Base-by-base conservation (phyloP, 306 rosid genomes). In the apple (Malus domestica) region DNA sequence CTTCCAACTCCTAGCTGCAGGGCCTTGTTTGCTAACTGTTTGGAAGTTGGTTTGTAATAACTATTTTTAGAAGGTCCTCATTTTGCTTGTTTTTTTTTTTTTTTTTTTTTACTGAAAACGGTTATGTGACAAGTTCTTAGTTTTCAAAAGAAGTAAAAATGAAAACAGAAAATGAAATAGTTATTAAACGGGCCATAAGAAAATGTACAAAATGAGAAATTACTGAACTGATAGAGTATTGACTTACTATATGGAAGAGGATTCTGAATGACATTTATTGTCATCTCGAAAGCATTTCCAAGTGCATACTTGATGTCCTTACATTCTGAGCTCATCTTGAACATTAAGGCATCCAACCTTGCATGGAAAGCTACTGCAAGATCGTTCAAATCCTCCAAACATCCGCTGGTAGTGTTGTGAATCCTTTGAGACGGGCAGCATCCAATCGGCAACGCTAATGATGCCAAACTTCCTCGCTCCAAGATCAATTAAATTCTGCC, bases 381-480 rank as follows among this genome's bases (percentile, higher is more conserved):
- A 4, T 78, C 59, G 38, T 78, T 82, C 73, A 74, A 22, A 12
- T 70, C 80, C 38, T 78, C 74, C 85, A 82, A 68, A 74, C 86
- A 82, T 0, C 80, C 85, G 46, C 77, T 70, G 10, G 44, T 74
- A 29, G 25, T 16, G 33, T 72, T 78, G n/a, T 20, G 25, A 75
- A 44, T 35, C 65, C 80, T 82, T 29, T 78, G 82, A 78, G 76
- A 78, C n/a, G 82, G 80, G 22, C 82, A 82, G 59, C 77, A 74
- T 2, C 82, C 82, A n/a, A 74, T 55, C 1, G 86, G 80, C 68
- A 16, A 78, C 70, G 16, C 80, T 70, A 33, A 78, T 62, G 60
- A 78, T 78, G 40, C 82, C 86, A 44, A 82, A 73, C 80, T 78
- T 82, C 60, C 73, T 78, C 8, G 77, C 82, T 69, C 82, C 82